Evolutionary conservation across 176 grass and related monocot species (phyloP).

Genomic region (Juncus inflexus): DNA sequence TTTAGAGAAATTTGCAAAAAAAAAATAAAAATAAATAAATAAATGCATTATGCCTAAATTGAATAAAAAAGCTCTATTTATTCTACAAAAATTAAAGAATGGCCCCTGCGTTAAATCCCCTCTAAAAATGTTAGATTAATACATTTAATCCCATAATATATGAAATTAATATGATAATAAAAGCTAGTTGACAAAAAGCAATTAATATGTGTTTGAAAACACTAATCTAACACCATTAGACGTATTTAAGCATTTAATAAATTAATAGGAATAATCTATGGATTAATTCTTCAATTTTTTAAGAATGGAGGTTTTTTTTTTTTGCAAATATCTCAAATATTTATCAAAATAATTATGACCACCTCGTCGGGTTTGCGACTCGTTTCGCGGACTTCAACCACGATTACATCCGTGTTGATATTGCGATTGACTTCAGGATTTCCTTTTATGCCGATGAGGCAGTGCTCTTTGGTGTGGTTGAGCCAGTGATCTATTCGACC

Average conservation of each 20-base stretch:
- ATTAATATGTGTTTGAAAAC: too few species aligned
- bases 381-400: constrained; percentile 97
- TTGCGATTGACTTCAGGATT: constrained; percentile 91
- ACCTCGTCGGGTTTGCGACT: constrained; percentile 99
- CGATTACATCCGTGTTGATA: constrained; percentile 97
- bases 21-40: too few species aligned
- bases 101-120: too few species aligned
- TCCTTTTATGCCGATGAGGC: constrained; percentile 97
- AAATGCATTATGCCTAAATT: too few species aligned
- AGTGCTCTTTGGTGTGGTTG: constrained; percentile 99
- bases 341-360: constrained; percentile 15
- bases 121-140: too few species aligned
- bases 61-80: neutral
- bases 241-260: too few species aligned
- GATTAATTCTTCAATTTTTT: neutral
- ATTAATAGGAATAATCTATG: too few species aligned
- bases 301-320: neutral
- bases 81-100: neutral
- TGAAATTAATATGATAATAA: too few species aligned
- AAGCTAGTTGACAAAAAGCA: too few species aligned
- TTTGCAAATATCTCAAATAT: neutral
- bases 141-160: too few species aligned
- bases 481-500: constrained; percentile 97
- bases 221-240: too few species aligned
- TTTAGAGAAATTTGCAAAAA: neutral